A percentile compares a stretch with the other conserved stretches of the same genome.
Evolutionary conservation across 2,329 filamentous ascomycete genomes (phyloP).

Genomic region (Xylaria hypoxylon): DNA sequence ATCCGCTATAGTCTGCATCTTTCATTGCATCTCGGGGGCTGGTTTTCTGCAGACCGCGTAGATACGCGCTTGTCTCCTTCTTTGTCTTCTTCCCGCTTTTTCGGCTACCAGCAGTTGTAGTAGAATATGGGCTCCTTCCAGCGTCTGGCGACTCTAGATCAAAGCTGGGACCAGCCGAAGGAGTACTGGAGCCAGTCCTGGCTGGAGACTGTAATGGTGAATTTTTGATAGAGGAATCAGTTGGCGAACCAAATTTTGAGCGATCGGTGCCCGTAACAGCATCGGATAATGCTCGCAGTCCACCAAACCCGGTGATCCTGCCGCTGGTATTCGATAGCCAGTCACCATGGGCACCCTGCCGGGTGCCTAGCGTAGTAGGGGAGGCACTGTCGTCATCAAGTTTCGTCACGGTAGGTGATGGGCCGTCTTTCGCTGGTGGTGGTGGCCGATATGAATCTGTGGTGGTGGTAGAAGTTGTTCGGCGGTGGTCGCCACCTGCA

Average conservation of each 20-base stretch:
- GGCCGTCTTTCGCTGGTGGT: conserved; percentile 65
- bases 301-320: conserved; percentile 65
- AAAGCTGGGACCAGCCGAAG: conserved; percentile 75
- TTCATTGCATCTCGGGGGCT: conserved; percentile 84
- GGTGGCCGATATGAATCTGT: conserved; percentile 65
- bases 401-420: conserved; percentile 70
- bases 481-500: conserved; percentile 62
- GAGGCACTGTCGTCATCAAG: conserved; percentile 63
- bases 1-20: conserved; percentile 91
- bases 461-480: conserved; percentile 70
- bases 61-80: conserved; percentile 95
- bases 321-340: conserved; percentile 68
- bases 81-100: conserved; percentile 76
- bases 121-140: conserved; percentile 66
- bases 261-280: conserved; percentile 67
- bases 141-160: conserved; percentile 81
- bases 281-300: conserved; percentile 89
- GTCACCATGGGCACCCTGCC: conserved; percentile 62
- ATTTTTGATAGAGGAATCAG: conserved; percentile 64
- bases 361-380: conserved; percentile 57
- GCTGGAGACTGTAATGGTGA: conserved; percentile 72
- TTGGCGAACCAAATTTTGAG: conserved; percentile 62
- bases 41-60: conserved; percentile 84
- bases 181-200: conserved; percentile 80
- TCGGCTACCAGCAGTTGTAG: conserved; percentile 61